phyloP scores from a whole-genome alignment of 2,329 filamentous ascomycete species.

The Colletotrichum lini region DNA sequence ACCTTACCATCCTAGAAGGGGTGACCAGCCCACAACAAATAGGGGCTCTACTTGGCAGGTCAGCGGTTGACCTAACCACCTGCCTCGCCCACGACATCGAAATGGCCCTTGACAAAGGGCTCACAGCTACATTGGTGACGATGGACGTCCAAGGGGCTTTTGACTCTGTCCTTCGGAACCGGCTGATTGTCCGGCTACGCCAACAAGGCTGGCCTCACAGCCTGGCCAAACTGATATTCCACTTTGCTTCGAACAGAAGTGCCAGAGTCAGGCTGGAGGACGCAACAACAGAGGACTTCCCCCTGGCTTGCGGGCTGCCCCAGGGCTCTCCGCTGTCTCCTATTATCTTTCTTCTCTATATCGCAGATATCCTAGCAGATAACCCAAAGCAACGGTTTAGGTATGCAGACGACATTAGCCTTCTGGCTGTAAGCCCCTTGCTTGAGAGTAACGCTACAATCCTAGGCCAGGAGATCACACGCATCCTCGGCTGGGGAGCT shows the following conservation, averaged over 20 bases:
- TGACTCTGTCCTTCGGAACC: slow-evolving; percentile 22
- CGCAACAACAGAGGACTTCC: too few species aligned
- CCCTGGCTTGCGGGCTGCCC: slow-evolving; percentile 12
- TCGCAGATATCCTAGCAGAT: slow-evolving; percentile 12
- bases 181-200: slow-evolving; percentile 24
- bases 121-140: slow-evolving; percentile 10
- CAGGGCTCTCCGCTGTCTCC: slow-evolving; percentile 31
- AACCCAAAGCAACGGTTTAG: background rate
- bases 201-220: slow-evolving; percentile 26
- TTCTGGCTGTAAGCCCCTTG: background rate
- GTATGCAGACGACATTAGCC: slow-evolving; percentile 15
- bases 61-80: too few species aligned
- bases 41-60: too few species aligned
- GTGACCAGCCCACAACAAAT: too few species aligned
- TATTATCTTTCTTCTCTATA: slow-evolving; percentile 35
- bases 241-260: slow-evolving; percentile 3
- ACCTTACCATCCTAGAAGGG: too few species aligned
- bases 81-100: too few species aligned
- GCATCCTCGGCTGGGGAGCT: background rate
- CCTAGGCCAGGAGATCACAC: background rate
- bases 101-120: slow-evolving; percentile 16
- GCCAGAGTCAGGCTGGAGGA: slow-evolving; percentile 21
- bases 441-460: background rate
- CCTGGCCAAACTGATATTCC: slow-evolving; percentile 5
- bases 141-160: slow-evolving; percentile 38